Base-by-base conservation (phyloP, 805 yeast species). In the Groenewaldozyma salmanticensis region DNA sequence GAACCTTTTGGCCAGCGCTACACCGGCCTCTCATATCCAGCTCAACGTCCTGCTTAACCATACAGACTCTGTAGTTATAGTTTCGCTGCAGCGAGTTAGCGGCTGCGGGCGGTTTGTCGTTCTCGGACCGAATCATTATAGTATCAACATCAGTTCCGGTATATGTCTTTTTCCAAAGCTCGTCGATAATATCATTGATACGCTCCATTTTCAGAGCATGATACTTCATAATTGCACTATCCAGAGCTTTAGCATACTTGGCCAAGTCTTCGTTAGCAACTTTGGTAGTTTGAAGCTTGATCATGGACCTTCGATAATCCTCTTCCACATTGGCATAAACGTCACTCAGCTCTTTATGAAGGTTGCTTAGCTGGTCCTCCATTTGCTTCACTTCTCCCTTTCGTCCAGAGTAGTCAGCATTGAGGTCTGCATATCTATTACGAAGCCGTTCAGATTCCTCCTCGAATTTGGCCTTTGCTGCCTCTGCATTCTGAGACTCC, bases 21-120 rank as follows among this genome's bases (percentile, higher is more conserved):
- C 99, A 92, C 43, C 98, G 66, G 0, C 98, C 99, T 47, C 99
- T 73, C 99, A 92, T 92, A 57, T 92, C 99, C 37, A 92, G 65
- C 59, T 92, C 97, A 1, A 79, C 82, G 44, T 83, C 90, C 53
- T 82, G 85, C 58, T 92, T 92, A 44, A 79, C 78, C 98, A 92
- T 92, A 18, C 88, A 95, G 16, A 92, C 96, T 31, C 96, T 68
- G 55, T 90, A 90, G 57, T 90, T 88, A 59, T 88, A 90, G 1
- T 92, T 75, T 24, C 29, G 7, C 13, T 24, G 29, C 29, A 24
- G 29, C 43, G 94, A 66, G 33, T 75, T 74, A 19, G 71, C 59
- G 35, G 56, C 58, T 13, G 21, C 21, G n/a, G 2, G 48, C 48
- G 35, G 51, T 7, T 64, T 69, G 43, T 74, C 74, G 18, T 77